Evolutionary conservation across 345 rosid genomes (phyloP), one percentile per base, ranked within the genome.

Genomic region (Conringia planisiliqua): DNA sequence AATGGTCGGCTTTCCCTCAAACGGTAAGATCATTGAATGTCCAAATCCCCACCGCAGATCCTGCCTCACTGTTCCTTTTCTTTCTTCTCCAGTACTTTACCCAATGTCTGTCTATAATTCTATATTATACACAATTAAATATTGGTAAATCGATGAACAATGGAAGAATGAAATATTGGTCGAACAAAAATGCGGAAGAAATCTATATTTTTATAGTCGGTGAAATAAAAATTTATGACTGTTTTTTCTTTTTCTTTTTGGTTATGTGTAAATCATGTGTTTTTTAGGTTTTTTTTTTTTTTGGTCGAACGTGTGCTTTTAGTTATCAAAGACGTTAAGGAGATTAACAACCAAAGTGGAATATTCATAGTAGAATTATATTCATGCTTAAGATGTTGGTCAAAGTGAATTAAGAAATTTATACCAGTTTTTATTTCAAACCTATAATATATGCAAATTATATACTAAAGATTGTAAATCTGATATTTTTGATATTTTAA

Each of bases 21-120:
- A 71, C 76, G 68, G 77, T 71, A 78, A 70, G 77, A 71, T 66
- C 77, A 71, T 71, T 66, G 77, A 78, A 59, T 71, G 77, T 78
- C 68, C 73, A 71, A 78, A 78, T 78, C 81, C 64, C 68, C 63
- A 78, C 81, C 81, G 77, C 73, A 78, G 73, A 72, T 78, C 43
- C 81, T 77, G 76, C 68, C 76, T 67, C 68, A 48, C 69, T 78
- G 73, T 78, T 78, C 26, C 68, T 77, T 77, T 44, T 33, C 56
- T 56, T 35, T 36, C 26, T 69, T 63, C 66, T 57, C 13, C 59
- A 50, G 33, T 24, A n/a, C 76, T 77, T 65, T 65, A 26, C 72
- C 65, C 74, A 69, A 47, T 35, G 22, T 61, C 66, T 22, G 36
- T 38, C 10, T 47, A 14, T 14, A 27, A 29, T 68, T 66, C 22